A percentile compares a stretch with the other conserved stretches of the same genome.
Conservation (phyloP, 1,284 basidiomycete species). For the Thelephora terrestris region DNA sequence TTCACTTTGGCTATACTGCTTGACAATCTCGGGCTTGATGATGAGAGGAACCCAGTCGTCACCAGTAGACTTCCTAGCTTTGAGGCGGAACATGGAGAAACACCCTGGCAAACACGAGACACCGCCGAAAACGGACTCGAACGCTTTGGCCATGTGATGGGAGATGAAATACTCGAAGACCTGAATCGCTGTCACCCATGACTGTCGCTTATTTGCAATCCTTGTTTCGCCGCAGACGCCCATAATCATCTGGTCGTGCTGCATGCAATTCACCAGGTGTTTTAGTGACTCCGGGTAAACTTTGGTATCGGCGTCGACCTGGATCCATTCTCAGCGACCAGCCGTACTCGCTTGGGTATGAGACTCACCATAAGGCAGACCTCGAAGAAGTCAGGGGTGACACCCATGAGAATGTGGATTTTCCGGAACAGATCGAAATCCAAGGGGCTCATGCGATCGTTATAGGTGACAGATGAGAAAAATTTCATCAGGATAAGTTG, state of each 20-base stretch:
- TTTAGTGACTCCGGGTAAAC: slow-evolving; percentile 82
- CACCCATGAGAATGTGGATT: slow-evolving; percentile 92
- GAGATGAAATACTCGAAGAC: slow-evolving; percentile 99
- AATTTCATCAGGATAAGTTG: slow-evolving; percentile 99
- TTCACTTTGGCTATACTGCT: slow-evolving; percentile 92
- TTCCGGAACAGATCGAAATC: slow-evolving; percentile 99
- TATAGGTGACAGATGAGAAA: slow-evolving; percentile 97
- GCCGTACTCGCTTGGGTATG: background rate
- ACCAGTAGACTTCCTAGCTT: slow-evolving; percentile 78
- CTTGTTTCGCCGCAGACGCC: slow-evolving; percentile 98
- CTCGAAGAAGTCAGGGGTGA: slow-evolving; percentile 99
- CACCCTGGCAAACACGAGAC: slow-evolving; percentile 98
- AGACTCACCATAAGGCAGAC: slow-evolving; percentile 86
- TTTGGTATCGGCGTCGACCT: slow-evolving; percentile 98
- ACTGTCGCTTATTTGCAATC: slow-evolving; percentile 95
- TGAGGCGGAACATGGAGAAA: slow-evolving; percentile 99
- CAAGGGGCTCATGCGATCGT: slow-evolving; percentile 95
- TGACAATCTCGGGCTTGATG: slow-evolving; percentile 94
- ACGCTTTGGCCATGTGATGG: slow-evolving; percentile 96
- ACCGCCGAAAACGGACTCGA: slow-evolving; percentile 98
- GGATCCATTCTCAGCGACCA: slow-evolving; percentile 5
- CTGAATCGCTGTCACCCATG: slow-evolving; percentile 98
- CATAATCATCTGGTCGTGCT: slow-evolving; percentile 98
- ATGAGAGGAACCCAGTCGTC: slow-evolving; percentile 98
- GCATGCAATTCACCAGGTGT: slow-evolving; percentile 94